These are phyloP conservation scores for Zoysia matrella DNA, from an alignment of 202 grass and related monocot species.

Conservation along the genomic window DNA sequence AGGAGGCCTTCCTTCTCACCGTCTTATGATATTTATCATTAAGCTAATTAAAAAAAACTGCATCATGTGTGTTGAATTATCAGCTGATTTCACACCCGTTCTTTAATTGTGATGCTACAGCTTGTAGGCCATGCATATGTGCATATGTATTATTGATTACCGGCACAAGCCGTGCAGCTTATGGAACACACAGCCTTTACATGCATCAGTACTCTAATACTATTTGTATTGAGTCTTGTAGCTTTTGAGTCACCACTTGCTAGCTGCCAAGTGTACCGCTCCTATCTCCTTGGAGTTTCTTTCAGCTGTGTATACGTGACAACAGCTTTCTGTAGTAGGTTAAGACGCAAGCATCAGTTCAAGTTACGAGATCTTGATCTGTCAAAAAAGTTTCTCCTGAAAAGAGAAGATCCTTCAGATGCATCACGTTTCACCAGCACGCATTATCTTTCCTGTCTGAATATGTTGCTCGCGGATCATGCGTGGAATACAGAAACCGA, in stretches of 20 bases:
- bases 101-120: conserved; percentile 28
- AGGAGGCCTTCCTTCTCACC: background rate
- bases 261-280: background rate
- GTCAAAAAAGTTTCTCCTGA: background rate
- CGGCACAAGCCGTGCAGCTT: background rate
- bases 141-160: background rate
- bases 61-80: conserved; percentile 21
- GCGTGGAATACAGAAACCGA: background rate
- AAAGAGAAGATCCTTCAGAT: background rate
- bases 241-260: background rate
- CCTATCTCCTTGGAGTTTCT: conserved; percentile 29
- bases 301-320: background rate
- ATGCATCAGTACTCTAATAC: background rate
- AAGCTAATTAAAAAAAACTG: conserved; percentile 15
- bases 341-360: conserved; percentile 6
- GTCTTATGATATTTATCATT: conserved; percentile 4
- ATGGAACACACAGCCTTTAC: background rate
- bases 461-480: conserved; percentile 10
- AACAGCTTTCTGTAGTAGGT: background rate
- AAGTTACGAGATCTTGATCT: conserved; percentile 12
- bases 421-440: conserved; percentile 15
- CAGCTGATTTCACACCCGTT: conserved; percentile 18
- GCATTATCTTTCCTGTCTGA: conserved; percentile 16
- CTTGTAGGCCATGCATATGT: conserved; percentile 19
- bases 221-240: background rate